Percentiles rank a stretch among this genome's conserved stretches.
Conservation (phyloP, 352 stramenopile species). For the Pilasporangium apinafurcum region DNA sequence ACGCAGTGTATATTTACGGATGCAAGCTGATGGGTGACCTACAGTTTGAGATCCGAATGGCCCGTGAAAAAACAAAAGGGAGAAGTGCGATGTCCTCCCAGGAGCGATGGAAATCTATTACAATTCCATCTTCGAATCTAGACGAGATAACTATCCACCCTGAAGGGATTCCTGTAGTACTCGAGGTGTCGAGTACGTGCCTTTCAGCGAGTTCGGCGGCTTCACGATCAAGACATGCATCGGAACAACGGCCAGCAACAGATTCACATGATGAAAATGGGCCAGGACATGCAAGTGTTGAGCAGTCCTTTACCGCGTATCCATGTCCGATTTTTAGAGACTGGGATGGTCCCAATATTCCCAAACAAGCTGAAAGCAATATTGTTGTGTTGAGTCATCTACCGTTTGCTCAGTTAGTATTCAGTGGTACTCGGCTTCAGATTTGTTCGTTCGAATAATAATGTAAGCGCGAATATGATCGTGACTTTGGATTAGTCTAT, state of each 20-base stretch:
- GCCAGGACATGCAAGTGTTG: not conserved
- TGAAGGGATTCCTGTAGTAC: conserved; percentile 19
- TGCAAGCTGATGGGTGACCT: conserved; percentile 19
- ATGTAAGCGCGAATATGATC: no score
- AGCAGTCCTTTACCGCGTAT: conserved; percentile 5
- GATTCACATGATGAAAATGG: not conserved
- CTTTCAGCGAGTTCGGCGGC: conserved; percentile 2
- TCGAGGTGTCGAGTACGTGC: conserved; percentile 25
- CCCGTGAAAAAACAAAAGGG: conserved; percentile 2
- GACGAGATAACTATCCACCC: not conserved
- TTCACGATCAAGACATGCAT: no score
- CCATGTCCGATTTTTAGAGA: conserved; percentile 17
- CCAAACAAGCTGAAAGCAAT: conserved; percentile 2
- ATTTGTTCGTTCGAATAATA: not conserved
- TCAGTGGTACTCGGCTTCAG: conserved; percentile 23
- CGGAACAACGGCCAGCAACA: not conserved
- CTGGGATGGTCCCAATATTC: not conserved
- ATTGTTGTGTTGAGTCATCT: conserved; percentile 17
- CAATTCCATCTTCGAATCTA: not conserved
- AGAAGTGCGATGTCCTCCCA: not conserved
- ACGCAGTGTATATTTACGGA: conserved; percentile 20
- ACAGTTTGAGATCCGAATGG: conserved; percentile 18
- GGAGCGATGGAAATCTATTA: not conserved
- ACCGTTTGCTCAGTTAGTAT: conserved; percentile 15
- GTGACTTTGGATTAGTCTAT: no score